Base-by-base conservation (phyloP, 2,329 filamentous ascomycete species). In the Pseudogymnoascus sp. region DNA sequence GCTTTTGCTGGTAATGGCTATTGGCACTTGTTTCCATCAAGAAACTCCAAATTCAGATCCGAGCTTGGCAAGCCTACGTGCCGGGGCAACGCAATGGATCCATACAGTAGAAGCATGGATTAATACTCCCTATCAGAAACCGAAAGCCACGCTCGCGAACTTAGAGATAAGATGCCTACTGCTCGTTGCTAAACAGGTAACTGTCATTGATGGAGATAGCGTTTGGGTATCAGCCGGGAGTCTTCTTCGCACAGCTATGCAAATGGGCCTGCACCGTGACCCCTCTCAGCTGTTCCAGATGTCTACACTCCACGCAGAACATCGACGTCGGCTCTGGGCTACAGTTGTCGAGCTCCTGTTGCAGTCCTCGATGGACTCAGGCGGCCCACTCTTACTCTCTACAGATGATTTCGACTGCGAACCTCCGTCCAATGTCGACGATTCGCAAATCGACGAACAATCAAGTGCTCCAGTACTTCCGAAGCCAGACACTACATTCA, bases 191-290 rank as follows among this genome's bases (percentile, higher is more conserved):
- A 77, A 79, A 25, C 77, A 80, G 33, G 76, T 75, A 0, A 78
- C 77, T 31, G 76, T 75, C 14, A 73, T 82, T 2, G 78, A 77
- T 5, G 76, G 75, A 8, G 82, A 84, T 63, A 69, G 83, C 10
- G 73, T 77, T 4, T 84, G 81, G 81, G 75, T 82, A 31, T 74
- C 77, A 2, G 73, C 77, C 0, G 81, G 82, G 0, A 33, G 31
- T 16, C 66, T 85, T 8, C 67, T 84, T 16, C 76, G 82, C 3
- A 77, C 77, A 7, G 83, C 82, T 61, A 80, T 85, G 72, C 77
- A 76, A 62, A 82, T 84, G 76, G 83, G 84, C 3, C 74, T 85
- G 7, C 82, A 85, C 68, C 78, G 81, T 5, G 83, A 86, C 63
- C 83, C 84, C 0, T 75, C 74, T 40, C 73, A 77, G 59, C 76